Evolutionary conservation across 2,329 filamentous ascomycete genomes (phyloP).

Genomic region (Fusarium sp.): DNA sequence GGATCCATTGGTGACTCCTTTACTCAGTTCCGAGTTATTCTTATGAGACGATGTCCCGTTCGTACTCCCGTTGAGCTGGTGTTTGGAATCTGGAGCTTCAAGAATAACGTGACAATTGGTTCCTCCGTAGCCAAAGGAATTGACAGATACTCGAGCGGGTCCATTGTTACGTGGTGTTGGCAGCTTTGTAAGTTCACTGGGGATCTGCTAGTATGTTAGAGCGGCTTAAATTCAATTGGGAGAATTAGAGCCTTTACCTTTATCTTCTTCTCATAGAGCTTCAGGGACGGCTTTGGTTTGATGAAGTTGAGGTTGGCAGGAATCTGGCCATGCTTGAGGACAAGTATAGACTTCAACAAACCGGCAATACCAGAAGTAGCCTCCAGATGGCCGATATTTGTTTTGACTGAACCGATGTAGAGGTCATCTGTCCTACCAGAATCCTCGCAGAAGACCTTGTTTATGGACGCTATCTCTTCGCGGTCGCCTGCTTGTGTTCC

Average conservation of each 20-base stretch:
- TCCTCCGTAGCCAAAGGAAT: conserved; percentile 19
- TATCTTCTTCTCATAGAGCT: conserved; percentile 15
- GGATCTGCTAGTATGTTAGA: conserved; percentile 1
- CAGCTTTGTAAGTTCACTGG: conserved; percentile 2
- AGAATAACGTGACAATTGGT: conserved; percentile 18
- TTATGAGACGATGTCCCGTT: background rate
- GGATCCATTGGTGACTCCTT: no score
- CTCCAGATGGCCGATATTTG: conserved; percentile 11
- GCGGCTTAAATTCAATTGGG: rapidly evolving
- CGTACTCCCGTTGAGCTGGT: background rate
- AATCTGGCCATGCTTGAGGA: conserved; percentile 5
- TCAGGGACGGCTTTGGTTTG: conserved; percentile 9
- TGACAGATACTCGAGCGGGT: conserved; percentile 1
- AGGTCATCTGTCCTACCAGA: conserved; percentile 1
- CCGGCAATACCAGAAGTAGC: conserved; percentile 14
- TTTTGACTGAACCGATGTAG: conserved; percentile 17
- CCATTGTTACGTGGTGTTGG: background rate
- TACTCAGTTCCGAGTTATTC: no score
- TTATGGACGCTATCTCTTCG: conserved; percentile 10
- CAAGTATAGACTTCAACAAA: conserved; percentile 5
- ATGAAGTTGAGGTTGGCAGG: conserved; percentile 15
- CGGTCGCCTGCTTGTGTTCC: conserved; percentile 19
- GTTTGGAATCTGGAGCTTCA: background rate
- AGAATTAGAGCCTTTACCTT: background rate
- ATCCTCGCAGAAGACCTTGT: conserved; percentile 8